Percentiles rank a stretch among this genome's conserved stretches.
phyloP scores from a whole-genome alignment of 176 grass and related monocot genomes.

The Carex scoparia region DNA sequence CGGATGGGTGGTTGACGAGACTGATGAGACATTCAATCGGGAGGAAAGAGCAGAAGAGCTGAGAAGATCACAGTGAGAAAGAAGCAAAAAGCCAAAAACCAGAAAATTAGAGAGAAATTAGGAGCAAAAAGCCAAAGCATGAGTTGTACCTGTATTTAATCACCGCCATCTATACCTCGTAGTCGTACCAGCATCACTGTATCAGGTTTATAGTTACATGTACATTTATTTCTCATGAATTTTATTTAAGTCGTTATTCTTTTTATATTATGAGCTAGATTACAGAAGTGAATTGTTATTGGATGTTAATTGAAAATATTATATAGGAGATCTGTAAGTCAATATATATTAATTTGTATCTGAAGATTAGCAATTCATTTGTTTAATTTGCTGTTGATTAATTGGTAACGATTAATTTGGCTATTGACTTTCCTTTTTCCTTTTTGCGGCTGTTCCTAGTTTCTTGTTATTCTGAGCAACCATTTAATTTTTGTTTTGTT shows the following conservation, averaged over 20 bases:
- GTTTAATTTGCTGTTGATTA: background rate
- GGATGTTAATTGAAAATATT: background rate
- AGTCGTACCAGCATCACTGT: background rate
- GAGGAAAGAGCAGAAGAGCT: background rate
- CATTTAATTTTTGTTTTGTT: no score
- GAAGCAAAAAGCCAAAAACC: background rate
- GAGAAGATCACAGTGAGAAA: background rate
- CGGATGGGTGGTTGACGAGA: slow-evolving; percentile 10
- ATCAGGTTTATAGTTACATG: background rate
- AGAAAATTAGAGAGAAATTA: background rate
- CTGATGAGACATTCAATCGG: background rate
- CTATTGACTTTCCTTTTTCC: no score
- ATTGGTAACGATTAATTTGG: no score
- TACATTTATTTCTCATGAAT: background rate
- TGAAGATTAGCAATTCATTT: background rate
- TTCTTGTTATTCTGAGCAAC: no score
- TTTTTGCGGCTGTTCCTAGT: no score
- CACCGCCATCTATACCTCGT: background rate
- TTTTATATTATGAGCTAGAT: background rate
- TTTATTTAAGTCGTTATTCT: background rate
- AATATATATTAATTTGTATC: background rate
- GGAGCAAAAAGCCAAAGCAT: background rate
- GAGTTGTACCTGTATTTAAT: background rate
- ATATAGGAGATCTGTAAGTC: no score
- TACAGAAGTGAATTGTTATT: background rate